A percentile compares a stretch with the other conserved stretches of the same genome.
Conservation (phyloP, 192 early-diverging fungal species). For the Linnemannia elongata region DNA sequence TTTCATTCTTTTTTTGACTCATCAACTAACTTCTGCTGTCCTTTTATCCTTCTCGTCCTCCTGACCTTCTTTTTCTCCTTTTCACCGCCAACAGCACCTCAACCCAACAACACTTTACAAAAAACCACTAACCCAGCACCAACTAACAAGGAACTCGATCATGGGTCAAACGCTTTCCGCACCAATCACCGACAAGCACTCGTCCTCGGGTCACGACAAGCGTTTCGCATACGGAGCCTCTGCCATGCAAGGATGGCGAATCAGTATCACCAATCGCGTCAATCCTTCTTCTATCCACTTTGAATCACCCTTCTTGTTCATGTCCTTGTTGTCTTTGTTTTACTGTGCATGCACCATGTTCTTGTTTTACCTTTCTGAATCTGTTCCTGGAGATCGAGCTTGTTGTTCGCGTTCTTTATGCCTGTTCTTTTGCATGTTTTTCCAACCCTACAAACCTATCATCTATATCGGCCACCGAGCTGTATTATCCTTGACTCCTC, state of each 20-base stretch:
- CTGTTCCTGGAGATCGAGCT: background rate
- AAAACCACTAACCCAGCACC: slow-evolving; percentile 10
- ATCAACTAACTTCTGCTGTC: background rate
- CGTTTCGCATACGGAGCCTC: slow-evolving; percentile 88
- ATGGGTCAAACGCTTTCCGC: slow-evolving; percentile 99
- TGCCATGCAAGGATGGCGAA: slow-evolving; percentile 98
- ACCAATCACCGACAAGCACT: slow-evolving; percentile 92
- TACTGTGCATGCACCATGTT: background rate
- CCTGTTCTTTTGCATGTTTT: background rate
- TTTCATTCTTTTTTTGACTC: background rate
- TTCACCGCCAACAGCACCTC: slow-evolving; percentile 1
- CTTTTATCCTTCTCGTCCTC: slow-evolving; percentile 5
- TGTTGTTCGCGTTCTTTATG: background rate
- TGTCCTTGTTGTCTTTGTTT: background rate
- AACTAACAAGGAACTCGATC: slow-evolving; percentile 17
- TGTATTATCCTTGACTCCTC: slow-evolving; percentile 35
- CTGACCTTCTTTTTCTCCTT: background rate
- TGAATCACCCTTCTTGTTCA: background rate
- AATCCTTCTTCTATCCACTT: background rate
- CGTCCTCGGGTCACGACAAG: slow-evolving; percentile 77
- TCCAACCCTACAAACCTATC: background rate
- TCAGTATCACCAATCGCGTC: slow-evolving; percentile 67
- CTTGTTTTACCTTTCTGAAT: background rate
- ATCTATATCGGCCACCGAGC: slow-evolving; percentile 5
- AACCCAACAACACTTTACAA: background rate